phyloP scores from a whole-genome alignment of 148 eudicot species.

The Drosera capensis region DNA sequence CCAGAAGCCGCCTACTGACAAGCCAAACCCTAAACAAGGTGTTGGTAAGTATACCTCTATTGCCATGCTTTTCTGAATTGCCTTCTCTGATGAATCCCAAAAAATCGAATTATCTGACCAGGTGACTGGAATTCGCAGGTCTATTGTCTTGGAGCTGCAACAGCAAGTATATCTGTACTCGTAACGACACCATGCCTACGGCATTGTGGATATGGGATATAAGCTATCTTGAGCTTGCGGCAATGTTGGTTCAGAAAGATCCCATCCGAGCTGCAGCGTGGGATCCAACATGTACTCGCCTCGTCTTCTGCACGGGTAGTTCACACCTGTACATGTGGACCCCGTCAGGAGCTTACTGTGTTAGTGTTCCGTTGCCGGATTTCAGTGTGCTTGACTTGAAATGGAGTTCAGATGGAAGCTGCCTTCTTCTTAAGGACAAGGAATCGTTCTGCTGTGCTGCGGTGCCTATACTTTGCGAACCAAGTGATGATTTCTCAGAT shows the following conservation, averaged over 20 bases:
- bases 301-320: conserved; percentile 76
- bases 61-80: too few species aligned
- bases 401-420: conserved; percentile 81
- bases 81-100: too few species aligned
- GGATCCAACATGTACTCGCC: conserved; percentile 75
- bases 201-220: conserved; percentile 94
- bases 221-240: conserved; percentile 64
- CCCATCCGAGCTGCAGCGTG: conserved; percentile 75
- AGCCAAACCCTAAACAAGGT: conserved; percentile 97
- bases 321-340: conserved; percentile 93
- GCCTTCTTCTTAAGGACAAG: conserved; percentile 76
- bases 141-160: conserved; percentile 90
- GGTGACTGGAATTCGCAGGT: conserved; percentile 30
- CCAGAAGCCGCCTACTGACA: conserved; percentile 82
- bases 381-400: conserved; percentile 57
- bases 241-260: conserved; percentile 78
- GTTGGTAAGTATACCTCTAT: conserved; percentile 83
- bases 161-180: conserved; percentile 73
- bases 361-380: conserved; percentile 55
- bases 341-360: conserved; percentile 79
- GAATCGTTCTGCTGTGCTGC: conserved; percentile 85
- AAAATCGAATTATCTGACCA: too few species aligned
- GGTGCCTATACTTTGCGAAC: conserved; percentile 50
- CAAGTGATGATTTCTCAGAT: conserved; percentile 81
- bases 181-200: conserved; percentile 83